Evolutionary conservation across 495 filamentous ascomycete genomes (phyloP).

Genomic region (Neurospora sp.): DNA sequence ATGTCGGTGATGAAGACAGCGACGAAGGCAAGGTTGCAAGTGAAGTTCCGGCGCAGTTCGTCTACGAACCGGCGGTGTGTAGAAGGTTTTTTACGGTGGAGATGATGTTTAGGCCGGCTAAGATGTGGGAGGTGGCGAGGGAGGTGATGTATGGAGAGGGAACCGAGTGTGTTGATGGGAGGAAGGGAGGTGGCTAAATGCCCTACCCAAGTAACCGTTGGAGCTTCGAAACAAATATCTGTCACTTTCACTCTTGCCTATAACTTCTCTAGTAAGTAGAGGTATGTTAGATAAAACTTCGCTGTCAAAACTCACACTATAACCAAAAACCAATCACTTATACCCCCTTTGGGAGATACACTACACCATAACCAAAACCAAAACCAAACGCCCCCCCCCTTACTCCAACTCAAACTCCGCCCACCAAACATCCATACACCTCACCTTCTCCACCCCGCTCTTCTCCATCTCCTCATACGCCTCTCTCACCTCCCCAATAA

Average conservation of each 20-base stretch:
- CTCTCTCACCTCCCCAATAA: constrained; percentile 22
- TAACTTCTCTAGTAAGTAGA: too few species aligned
- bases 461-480: constrained; percentile 20
- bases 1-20: neutral
- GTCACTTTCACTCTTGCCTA: too few species aligned
- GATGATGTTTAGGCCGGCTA: neutral
- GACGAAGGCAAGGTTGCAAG: neutral
- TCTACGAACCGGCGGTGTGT: neutral
- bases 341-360: too few species aligned
- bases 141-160: neutral
- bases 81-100: neutral
- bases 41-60: neutral
- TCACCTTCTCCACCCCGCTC: constrained; percentile 14
- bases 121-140: neutral
- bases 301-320: too few species aligned
- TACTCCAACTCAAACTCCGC: constrained; percentile 18
- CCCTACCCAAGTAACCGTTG: too few species aligned
- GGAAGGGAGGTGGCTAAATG: too few species aligned
- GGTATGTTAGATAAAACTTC: too few species aligned
- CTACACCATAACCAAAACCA: too few species aligned
- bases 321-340: too few species aligned
- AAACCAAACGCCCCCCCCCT: too few species aligned
- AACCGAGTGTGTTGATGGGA: constrained; percentile 4
- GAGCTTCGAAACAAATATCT: too few species aligned
- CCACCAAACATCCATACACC: constrained; percentile 41